Base-by-base conservation (phyloP, 2,329 filamentous ascomycete genomes). In the Xylariomycetidae sp. region DNA sequence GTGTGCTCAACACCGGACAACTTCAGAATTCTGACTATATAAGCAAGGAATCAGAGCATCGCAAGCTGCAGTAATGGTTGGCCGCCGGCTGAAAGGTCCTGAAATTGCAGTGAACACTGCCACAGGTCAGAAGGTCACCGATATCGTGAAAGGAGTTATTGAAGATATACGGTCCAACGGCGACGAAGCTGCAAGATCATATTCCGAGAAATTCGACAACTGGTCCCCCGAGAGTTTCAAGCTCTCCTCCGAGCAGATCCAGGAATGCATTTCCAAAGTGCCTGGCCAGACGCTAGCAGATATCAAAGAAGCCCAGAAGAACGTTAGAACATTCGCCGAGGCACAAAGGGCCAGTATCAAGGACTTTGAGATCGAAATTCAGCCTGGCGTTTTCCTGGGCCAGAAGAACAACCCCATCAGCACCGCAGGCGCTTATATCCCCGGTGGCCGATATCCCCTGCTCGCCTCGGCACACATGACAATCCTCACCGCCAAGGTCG, bases 391-490 rank as follows among this genome's bases (percentile, higher is more conserved):
- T 0, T 59, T 63, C 33, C 52, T 74, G 1, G 69, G 70, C 5
- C 69, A 73, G 44, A 67, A 62, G 39, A 70, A 70, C 39, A 58
- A 66, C 22, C 68, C 68, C 0, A 68, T 73, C 37, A 51, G 48
- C 17, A 52, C 51, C 1, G 66, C 67, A 8, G 69, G 69, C 19
- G 60, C 61, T 54, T 68, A 53, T 40, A 69, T 72, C 25, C 68
- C 68, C 1, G 69, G 68, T 5, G 68, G 70, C 4, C 59, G 69
- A 6, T 74, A 74, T 38, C 67, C 70, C 1, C 57, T 74, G 3
- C 63, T 74, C 3, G 70, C 70, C 2, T 68, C 63, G 6, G 67
- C 67, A 3, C 70, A 74, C 46, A 74, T 73, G 70, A 73, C 70
- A 2, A 71, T 74, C 29, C 47, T 72, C 4, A 74, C 70, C 0